These are phyloP conservation scores for Panaeolus papilionaceus DNA, from an alignment of 768 basidiomycete species.

Conservation along the genomic window DNA sequence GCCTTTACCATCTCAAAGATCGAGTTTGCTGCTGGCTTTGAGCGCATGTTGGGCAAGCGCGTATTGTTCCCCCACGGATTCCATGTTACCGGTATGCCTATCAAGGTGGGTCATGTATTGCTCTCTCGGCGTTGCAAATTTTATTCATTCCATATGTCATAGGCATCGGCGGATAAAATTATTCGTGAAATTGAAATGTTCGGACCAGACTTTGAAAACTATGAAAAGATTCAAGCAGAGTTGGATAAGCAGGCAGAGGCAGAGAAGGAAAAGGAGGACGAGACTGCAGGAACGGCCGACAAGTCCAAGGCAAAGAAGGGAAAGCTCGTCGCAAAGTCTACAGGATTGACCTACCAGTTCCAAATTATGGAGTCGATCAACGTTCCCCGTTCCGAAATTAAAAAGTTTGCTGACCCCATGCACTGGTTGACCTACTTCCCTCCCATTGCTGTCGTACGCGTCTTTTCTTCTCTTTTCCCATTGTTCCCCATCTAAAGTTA, in stretches of 20 bases:
- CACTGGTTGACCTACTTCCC: constrained; percentile 96
- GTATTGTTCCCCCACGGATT: constrained; percentile 97
- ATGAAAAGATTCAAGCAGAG: constrained; percentile 52
- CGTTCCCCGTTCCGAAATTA: constrained; percentile 88
- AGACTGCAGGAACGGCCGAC: constrained; percentile 48
- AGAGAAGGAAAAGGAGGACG: constrained; percentile 49
- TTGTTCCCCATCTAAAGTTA: background rate
- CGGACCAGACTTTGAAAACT: constrained; percentile 86
- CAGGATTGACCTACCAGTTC: constrained; percentile 96
- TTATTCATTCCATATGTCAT: constrained; percentile 14
- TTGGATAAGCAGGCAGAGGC: constrained; percentile 49
- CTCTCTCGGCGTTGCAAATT: background rate
- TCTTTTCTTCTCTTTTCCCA: constrained; percentile 24
- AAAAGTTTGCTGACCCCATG: constrained; percentile 94
- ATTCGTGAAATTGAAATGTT: constrained; percentile 97
- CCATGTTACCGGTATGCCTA: constrained; percentile 99
- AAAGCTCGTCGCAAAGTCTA: constrained; percentile 91
- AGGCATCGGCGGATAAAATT: constrained; percentile 98
- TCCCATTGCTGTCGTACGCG: constrained; percentile 83
- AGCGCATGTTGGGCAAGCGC: constrained; percentile 93
- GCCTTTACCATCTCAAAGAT: constrained; percentile 98
- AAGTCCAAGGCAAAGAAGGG: constrained; percentile 93
- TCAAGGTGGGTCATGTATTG: constrained; percentile 75
- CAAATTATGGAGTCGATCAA: constrained; percentile 98
- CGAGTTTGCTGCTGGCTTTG: constrained; percentile 95